These are phyloP conservation scores for Iris macrosiphon DNA, from an alignment of 106 monocot genomes.

Conservation along the genomic window DNA sequence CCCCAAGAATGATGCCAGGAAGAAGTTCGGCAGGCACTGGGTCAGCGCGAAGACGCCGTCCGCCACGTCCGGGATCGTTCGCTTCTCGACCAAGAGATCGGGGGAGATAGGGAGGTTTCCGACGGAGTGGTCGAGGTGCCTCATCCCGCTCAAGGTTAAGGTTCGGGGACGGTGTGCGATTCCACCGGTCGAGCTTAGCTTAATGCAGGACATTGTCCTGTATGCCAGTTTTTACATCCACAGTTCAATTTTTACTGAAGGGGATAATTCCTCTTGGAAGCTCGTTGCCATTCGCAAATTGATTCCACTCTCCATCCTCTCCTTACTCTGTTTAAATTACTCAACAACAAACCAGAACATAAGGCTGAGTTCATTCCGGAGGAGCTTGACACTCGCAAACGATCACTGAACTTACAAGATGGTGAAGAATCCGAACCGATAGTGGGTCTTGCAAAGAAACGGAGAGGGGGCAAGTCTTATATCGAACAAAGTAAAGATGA, in stretches of 20 bases:
- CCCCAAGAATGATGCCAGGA: conserved; percentile 22
- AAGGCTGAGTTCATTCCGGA: conserved; percentile 79
- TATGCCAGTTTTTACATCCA: conserved; percentile 85
- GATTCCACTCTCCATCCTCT: conserved; percentile 55
- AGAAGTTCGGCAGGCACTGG: conserved; percentile 20
- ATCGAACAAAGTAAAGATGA: conserved; percentile 59
- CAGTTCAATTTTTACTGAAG: conserved; percentile 52
- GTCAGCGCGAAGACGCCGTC: conserved; percentile 36
- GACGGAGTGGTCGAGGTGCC: conserved; percentile 57
- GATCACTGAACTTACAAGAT: conserved; percentile 33
- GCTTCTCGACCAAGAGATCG: conserved; percentile 67
- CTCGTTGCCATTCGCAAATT: conserved; percentile 18
- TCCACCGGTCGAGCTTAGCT: conserved; percentile 33
- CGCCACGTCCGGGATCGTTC: conserved; percentile 61
- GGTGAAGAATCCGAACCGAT: conserved; percentile 22
- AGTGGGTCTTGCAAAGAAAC: conserved; percentile 44
- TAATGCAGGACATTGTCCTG: conserved; percentile 66
- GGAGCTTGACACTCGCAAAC: conserved; percentile 58
- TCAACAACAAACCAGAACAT: conserved; percentile 53
- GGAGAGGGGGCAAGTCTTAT: conserved; percentile 31
- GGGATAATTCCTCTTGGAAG: conserved; percentile 45
- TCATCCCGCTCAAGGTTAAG: conserved; percentile 79
- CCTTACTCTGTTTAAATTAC: conserved; percentile 41
- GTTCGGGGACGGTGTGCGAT: conserved; percentile 38
- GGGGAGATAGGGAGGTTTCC: conserved; percentile 85